Base-by-base conservation (phyloP, 495 filamentous ascomycete species). In the Bombardia bombarda region DNA sequence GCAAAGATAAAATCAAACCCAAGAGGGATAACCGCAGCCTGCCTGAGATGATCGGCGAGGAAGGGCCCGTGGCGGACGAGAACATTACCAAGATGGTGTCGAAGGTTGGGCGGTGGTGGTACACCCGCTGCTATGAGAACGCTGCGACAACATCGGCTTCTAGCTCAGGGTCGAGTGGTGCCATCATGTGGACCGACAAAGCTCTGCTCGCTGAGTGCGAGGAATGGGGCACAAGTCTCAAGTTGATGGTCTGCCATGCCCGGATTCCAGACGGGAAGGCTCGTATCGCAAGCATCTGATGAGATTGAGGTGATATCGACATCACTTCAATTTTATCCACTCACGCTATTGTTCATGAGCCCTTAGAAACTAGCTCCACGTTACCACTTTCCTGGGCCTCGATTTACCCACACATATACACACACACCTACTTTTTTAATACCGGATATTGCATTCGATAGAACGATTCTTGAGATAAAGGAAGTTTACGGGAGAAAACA, bases 81-180 rank as follows among this genome's bases (percentile, higher is more conserved):
- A 81, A 77, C 40, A 93, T 96, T 52, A 84, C 86, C 3, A 89
- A 87, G 54, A 93, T 94, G 69, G 88, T 97, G 16, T 80, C 89
- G 16, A 82, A 79, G 46, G 90, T 98, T 7, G 93, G 92, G 13
- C 72, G 93, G 30, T 98, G 89, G 88, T 97, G 93, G 92, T 96
- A 95, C 62, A 83, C 77, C 4, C 75, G 82, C 38, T 95, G 88
- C 69, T 97, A 97, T 60, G 92, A 97, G 67, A 72, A 62, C 34
- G 58, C 61, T 7, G 68, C 82, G 13, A n/a, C n/a, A n/a, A n/a
- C n/a, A n/a, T n/a, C n/a, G n/a, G 62, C 74, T 19, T 65, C 72
- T 1, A 68, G 75, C 20, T 24, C 48, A 2, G 74, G 70, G 21
- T 70, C 73, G 14, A n/a, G n/a, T n/a, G 43, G 50, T 71, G 70